Evolutionary conservation across 495 filamentous ascomycete genomes (phyloP).

Genomic region (Astrocystis sublimbata): DNA sequence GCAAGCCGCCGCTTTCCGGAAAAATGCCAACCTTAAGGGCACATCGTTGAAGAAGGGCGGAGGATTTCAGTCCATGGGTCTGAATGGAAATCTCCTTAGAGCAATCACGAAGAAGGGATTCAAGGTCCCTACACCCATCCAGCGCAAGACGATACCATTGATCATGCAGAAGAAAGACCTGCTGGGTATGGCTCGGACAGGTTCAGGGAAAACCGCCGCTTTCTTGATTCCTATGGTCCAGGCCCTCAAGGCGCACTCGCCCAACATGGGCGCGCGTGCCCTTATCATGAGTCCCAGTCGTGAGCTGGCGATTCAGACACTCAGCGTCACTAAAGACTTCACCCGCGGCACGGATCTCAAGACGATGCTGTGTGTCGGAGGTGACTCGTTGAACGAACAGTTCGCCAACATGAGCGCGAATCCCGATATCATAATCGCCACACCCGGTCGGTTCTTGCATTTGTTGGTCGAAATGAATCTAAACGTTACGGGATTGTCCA

Average conservation of each 20-base stretch:
- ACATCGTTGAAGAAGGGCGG: conserved; percentile 89
- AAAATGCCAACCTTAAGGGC: conserved; percentile 76
- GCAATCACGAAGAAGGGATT: conserved; percentile 93
- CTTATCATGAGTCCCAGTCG: conserved; percentile 88
- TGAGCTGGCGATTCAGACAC: conserved; percentile 89
- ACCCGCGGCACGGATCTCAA: conserved; percentile 87
- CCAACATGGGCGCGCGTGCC: conserved; percentile 77
- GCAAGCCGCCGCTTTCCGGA: conserved; percentile 84
- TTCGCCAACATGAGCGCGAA: conserved; percentile 90
- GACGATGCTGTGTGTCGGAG: conserved; percentile 85
- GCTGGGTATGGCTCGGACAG: conserved; percentile 95
- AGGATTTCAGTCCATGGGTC: conserved; percentile 94
- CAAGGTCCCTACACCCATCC: conserved; percentile 93
- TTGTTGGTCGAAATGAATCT: conserved; percentile 88
- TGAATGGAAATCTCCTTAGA: conserved; percentile 78
- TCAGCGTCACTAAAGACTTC: conserved; percentile 88
- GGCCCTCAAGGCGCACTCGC: conserved; percentile 85
- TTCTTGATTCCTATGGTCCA: conserved; percentile 99
- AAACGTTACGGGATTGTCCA: conserved; percentile 45
- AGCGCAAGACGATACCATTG: conserved; percentile 92
- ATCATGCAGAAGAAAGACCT: conserved; percentile 55
- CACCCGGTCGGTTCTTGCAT: conserved; percentile 92
- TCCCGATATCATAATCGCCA: conserved; percentile 95
- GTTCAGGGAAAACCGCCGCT: conserved; percentile 89
- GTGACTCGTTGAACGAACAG: conserved; percentile 94